Evolutionary conservation across 129 eudicot genomes (phyloP).

Genomic region (Pittosporum tobira): DNA sequence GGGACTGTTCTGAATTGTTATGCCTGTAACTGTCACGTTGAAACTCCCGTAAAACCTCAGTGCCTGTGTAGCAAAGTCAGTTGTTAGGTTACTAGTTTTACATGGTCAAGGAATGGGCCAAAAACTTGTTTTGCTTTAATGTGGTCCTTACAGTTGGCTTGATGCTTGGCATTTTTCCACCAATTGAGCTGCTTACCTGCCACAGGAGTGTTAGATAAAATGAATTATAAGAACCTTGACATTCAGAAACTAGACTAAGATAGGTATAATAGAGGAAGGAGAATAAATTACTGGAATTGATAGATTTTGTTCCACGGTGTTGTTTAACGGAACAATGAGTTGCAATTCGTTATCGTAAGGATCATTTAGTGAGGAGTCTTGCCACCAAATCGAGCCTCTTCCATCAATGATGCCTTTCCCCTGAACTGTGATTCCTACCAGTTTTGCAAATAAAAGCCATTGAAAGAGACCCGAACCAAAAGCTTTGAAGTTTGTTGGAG

Average conservation of each 20-base stretch:
- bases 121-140: background rate
- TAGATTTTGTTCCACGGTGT: slow-evolving; percentile 30
- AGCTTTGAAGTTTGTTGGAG: slow-evolving; percentile 58
- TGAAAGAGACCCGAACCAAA: slow-evolving; percentile 78
- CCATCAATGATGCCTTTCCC: slow-evolving; percentile 86
- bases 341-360: slow-evolving; percentile 44
- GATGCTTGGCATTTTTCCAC: slow-evolving; percentile 57
- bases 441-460: slow-evolving; percentile 90
- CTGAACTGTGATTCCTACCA: slow-evolving; percentile 63
- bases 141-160: slow-evolving; percentile 83
- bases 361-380: slow-evolving; percentile 38
- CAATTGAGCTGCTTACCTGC: slow-evolving; percentile 56
- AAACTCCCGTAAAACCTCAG: slow-evolving; percentile 85
- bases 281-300: slow-evolving; percentile 34
- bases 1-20: slow-evolving; percentile 80
- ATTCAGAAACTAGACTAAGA: background rate
- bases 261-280: background rate
- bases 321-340: slow-evolving; percentile 38
- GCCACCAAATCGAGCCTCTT: slow-evolving; percentile 92
- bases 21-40: slow-evolving; percentile 80
- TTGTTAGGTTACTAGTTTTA: slow-evolving; percentile 9
- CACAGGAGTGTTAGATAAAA: slow-evolving; percentile 10
- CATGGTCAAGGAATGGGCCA: slow-evolving; percentile 5
- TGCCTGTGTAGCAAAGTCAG: slow-evolving; percentile 35
- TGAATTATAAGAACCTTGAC: background rate